phyloP scores from a whole-genome alignment of 2,329 filamentous ascomycete species.

The Claviceps monticola region DNA sequence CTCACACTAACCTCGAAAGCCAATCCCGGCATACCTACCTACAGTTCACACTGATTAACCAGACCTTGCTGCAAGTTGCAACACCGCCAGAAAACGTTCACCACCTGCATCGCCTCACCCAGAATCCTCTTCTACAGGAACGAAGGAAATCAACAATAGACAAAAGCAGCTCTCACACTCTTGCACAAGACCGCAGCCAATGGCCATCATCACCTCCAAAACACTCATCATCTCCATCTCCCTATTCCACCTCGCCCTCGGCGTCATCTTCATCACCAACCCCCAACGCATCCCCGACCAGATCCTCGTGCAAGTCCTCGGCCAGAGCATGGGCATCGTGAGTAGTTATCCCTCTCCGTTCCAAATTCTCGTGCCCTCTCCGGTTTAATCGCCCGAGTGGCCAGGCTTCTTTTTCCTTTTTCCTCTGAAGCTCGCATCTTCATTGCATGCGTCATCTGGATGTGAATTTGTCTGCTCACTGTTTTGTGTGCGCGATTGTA shows the following conservation, averaged over 20 bases:
- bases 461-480: too few relatives aligned
- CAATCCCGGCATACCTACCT: too few relatives aligned
- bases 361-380: too few relatives aligned
- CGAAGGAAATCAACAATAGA: not conserved
- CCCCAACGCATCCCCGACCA: slow-evolving; percentile 64
- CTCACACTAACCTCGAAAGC: too few relatives aligned
- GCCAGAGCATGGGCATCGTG: slow-evolving; percentile 74
- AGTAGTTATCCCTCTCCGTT: slow-evolving; percentile 9
- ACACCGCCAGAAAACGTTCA: too few relatives aligned
- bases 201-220: slow-evolving; percentile 70
- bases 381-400: too few relatives aligned
- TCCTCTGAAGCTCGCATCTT: too few relatives aligned
- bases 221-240: slow-evolving; percentile 71
- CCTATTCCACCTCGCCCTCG: slow-evolving; percentile 72
- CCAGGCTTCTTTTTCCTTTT: too few relatives aligned
- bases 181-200: slow-evolving; percentile 31
- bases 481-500: slow-evolving; percentile 15
- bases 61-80: too few relatives aligned
- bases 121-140: not conserved
- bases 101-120: too few relatives aligned
- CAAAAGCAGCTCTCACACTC: not conserved
- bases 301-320: slow-evolving; percentile 65
- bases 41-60: too few relatives aligned
- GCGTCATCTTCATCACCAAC: slow-evolving; percentile 67
- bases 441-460: too few relatives aligned